Evolutionary conservation across 2,329 filamentous ascomycete species (phyloP).

Genomic region (Gaeumannomyces tritici): DNA sequence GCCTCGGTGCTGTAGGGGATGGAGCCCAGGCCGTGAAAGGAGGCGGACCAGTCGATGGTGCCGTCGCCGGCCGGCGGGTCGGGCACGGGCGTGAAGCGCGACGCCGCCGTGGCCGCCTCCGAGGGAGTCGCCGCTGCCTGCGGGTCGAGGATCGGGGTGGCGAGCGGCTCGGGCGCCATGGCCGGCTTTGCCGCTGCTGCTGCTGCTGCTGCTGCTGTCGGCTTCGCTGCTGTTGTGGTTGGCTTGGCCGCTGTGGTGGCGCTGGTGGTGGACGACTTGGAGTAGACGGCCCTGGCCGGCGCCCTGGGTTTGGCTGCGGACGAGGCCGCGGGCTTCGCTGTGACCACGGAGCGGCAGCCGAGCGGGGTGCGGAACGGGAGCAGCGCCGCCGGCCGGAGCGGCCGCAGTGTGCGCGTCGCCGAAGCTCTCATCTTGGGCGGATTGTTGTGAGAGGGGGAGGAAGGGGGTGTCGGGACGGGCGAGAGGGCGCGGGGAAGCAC

Average conservation of each 20-base stretch:
- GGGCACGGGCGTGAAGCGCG: constrained; percentile 20
- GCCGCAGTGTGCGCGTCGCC: not conserved
- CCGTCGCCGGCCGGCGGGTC: constrained; percentile 7
- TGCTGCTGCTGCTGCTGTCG: not conserved
- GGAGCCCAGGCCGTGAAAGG: constrained; percentile 69
- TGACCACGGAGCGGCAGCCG: not conserved
- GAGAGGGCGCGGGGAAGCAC: too few relatives aligned
- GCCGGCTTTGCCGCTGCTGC: not conserved
- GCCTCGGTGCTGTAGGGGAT: constrained; percentile 63
- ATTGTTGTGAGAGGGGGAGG: too few relatives aligned
- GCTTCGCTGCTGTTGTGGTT: not conserved
- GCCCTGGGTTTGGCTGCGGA: not conserved
- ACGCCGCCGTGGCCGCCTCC: constrained; percentile 18
- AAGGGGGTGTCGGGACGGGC: too few relatives aligned
- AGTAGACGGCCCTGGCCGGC: not conserved
- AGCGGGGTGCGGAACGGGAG: not conserved
- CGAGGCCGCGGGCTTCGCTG: not conserved
- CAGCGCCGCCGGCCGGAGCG: not conserved
- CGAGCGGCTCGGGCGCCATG: not conserved
- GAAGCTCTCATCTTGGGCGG: not conserved
- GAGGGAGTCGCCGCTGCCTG: constrained; percentile 17
- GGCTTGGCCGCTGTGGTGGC: not conserved
- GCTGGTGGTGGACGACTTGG: not conserved
- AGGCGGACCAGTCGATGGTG: constrained; percentile 66
- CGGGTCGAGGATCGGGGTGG: constrained; percentile 15